phyloP scores from a whole-genome alignment of 2,329 filamentous ascomycete genomes.

The Apiospora kogelbergensis region DNA sequence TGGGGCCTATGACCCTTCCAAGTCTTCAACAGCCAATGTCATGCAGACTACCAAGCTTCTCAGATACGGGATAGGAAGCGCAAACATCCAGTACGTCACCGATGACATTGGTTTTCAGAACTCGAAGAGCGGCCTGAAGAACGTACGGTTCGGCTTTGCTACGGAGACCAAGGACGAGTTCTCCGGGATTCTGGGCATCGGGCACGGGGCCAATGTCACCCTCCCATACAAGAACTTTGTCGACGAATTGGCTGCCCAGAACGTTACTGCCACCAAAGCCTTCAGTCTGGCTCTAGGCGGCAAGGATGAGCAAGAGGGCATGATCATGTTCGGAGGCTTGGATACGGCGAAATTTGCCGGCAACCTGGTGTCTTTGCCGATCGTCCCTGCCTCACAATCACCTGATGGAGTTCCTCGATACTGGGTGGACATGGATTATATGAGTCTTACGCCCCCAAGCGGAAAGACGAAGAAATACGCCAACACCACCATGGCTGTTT shows the following conservation, averaged over 20 bases:
- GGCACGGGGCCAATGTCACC: constrained; percentile 56
- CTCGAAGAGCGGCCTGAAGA: constrained; percentile 39
- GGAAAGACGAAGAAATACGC: constrained; percentile 34
- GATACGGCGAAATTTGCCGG: constrained; percentile 66
- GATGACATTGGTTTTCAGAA: constrained; percentile 46
- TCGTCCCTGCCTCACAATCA: constrained; percentile 54
- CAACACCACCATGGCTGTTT: constrained; percentile 50
- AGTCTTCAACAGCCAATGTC: constrained; percentile 39
- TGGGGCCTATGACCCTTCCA: constrained; percentile 42
- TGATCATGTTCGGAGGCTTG: constrained; percentile 67
- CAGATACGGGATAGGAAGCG: constrained; percentile 51
- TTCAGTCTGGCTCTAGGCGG: constrained; percentile 67
- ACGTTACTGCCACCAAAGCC: constrained; percentile 58
- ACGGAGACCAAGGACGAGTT: constrained; percentile 47
- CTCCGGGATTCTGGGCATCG: constrained; percentile 71
- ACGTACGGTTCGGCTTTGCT: constrained; percentile 68
- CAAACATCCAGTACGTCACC: constrained; percentile 49
- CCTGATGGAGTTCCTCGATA: constrained; percentile 55
- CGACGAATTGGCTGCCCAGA: constrained; percentile 49
- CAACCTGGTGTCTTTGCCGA: constrained; percentile 57
- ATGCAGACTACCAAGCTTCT: constrained; percentile 40
- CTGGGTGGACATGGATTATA: constrained; percentile 49
- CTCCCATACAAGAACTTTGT: constrained; percentile 51
- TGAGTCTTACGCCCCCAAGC: constrained; percentile 41
- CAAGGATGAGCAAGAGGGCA: constrained; percentile 58